Evolutionary conservation across 2,329 filamentous ascomycete species (phyloP), one percentile per base, ranked within the genome.

Genomic region (Cyclaneusma minus): DNA sequence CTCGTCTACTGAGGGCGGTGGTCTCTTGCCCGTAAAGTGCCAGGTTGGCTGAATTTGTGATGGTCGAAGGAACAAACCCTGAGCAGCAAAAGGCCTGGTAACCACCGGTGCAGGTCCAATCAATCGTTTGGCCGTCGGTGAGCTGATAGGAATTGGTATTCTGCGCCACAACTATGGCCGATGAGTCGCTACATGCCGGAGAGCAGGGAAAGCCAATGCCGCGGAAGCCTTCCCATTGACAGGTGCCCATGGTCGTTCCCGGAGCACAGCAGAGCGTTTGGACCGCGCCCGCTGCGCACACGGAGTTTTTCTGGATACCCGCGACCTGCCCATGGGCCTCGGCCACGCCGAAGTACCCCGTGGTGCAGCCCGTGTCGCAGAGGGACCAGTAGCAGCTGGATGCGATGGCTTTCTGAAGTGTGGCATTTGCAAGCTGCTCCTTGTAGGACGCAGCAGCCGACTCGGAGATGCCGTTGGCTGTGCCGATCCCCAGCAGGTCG

Each of bases 311-410:
- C 8, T 33, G 35, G 3, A 45, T 21, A 10, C 36, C 23, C 3
- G 42, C 44, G 1, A 40, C 41, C 29, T 50, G 41, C 1, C 47
- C 46, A 21, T 43, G 45, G 30, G 43, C 40, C 21, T 49, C 38
- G 2, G 45, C 30, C 6, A 42, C 44, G 13, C 39, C 20, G 23
- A 40, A 39, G n/a, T 38, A 36, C 7, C 47, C 47, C 12, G 31
- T 33, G 6, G 33, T 31, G 32, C 47, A 50, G 2, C 25, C 32
- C 8, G 27, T 27, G 21, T 34, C 35, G 25, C 47, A 50, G 6
- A 39, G 33, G 12, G 42, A 40, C 4, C 32, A 40, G 17, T 43
- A 41, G 30, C 44, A 45, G 3, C 26, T 31, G 8, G n/a, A n/a
- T n/a, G n/a, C n/a, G n/a, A n/a, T n/a, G n/a, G n/a, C n/a, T n/a